Evolutionary conservation across 1,139 yeast genomes (phyloP), one percentile per base, ranked within the genome.

Genomic region (Hansenula sp.): DNA sequence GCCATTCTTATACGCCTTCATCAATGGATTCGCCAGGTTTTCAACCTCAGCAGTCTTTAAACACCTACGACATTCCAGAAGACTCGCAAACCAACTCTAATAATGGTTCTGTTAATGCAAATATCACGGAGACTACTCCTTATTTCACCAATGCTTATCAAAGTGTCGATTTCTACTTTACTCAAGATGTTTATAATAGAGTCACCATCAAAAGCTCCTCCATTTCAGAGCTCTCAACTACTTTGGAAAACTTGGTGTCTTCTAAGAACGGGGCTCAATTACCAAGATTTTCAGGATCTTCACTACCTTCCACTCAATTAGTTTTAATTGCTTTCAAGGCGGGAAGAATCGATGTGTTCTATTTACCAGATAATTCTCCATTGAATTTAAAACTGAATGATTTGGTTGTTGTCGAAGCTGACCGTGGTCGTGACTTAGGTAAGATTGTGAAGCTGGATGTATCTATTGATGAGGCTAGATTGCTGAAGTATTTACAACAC

Each of bases 371-470:
- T 38, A 62, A 63, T 47, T 68, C 81, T 18, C 74, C 77, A 44
- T 67, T 84, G 43, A 67, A 63, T 29, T 72, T 89, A 47, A 71
- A 76, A 44, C 65, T 78, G 21, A 88, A 87, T 28, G 97, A 90
- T 61, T 72, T 91, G 60, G 96, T 93, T 13, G 81, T 91, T 54
- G 97, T 91, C 27, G 98, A 93, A 61, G 99, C 98, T 11, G 99
- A 93, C 62, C 75, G 99, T 41, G 99, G 99, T 34, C 74, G 85
- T 41, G 99, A 93, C 67, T 70, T 93, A 53, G 99, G 98, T 29
- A 79, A 83, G 57, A 79, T 93, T 41, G 78, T 83, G 32, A 80
- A 79, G 53, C 70, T 85, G 54, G 76, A 78, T 49, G 79, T 91
- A 24, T 72, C 84, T 5, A 71, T 83, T 36, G 91, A 86, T 55